phyloP scores from a whole-genome alignment of 352 stramenopile genomes.

The Pythium periplocum region DNA sequence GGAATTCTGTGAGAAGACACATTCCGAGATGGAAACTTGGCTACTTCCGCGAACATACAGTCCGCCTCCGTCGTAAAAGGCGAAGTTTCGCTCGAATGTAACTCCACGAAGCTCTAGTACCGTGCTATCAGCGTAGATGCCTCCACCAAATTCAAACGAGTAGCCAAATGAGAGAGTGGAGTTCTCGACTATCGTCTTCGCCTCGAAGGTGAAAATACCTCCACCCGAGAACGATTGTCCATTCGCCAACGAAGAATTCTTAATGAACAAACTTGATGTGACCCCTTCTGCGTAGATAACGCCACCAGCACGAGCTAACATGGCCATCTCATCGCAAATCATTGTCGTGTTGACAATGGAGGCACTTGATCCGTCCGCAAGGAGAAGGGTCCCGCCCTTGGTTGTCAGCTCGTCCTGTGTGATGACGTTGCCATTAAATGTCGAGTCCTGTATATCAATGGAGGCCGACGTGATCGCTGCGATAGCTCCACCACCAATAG shows the following conservation, averaged over 20 bases:
- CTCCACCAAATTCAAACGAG: slow-evolving; percentile 47
- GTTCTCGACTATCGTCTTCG: slow-evolving; percentile 22
- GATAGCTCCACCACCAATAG: slow-evolving; percentile 13
- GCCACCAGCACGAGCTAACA: slow-evolving; percentile 22
- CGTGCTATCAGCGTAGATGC: slow-evolving; percentile 30
- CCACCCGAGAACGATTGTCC: slow-evolving; percentile 39
- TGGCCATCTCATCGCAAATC: not conserved
- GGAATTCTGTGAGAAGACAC: slow-evolving; percentile 23
- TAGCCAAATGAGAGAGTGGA: slow-evolving; percentile 28
- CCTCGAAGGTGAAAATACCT: slow-evolving; percentile 32
- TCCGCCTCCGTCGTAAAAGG: slow-evolving; percentile 53
- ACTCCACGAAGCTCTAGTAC: slow-evolving; percentile 16
- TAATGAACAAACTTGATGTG: slow-evolving; percentile 22
- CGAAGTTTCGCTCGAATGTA: slow-evolving; percentile 33
- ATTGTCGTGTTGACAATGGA: slow-evolving; percentile 3
- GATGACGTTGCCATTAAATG: slow-evolving; percentile 9
- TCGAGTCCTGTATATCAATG: slow-evolving; percentile 8
- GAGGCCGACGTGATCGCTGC: not conserved
- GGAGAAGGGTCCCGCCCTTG: slow-evolving; percentile 10
- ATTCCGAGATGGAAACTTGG: slow-evolving; percentile 16
- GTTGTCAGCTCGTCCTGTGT: not conserved
- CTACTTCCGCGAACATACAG: slow-evolving; percentile 40
- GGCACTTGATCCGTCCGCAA: slow-evolving; percentile 2
- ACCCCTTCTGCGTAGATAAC: slow-evolving; percentile 37
- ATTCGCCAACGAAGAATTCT: slow-evolving; percentile 30